Evolutionary conservation across 1,284 basidiomycete genomes (phyloP), one percentile per base, ranked within the genome.

Genomic region (Pascua sp.): DNA sequence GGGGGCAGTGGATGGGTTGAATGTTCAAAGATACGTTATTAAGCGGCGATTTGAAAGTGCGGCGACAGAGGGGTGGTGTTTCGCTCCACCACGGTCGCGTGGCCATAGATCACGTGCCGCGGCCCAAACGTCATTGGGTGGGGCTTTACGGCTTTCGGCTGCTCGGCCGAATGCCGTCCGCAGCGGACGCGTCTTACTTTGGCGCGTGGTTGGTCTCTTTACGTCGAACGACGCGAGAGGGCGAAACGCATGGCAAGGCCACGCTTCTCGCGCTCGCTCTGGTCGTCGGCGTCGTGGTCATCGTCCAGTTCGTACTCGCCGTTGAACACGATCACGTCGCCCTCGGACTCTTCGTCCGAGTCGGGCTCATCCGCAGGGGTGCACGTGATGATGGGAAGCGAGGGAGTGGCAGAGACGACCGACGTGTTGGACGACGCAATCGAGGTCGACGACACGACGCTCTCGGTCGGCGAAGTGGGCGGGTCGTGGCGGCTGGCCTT

Each of bases 371-470:
- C 64, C 11, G 73, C 73, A 13, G 72, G 73, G 12, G 73, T 76
- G 64, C 73, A 74, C 11, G 73, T 76, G 65, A 76, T 76, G 47
- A 70, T 73, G 3, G 73, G 73, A 18, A 74, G 64, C n/a, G 61
- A 65, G n/a, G n/a, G n/a, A n/a, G n/a, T n/a, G n/a, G n/a, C n/a
- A n/a, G n/a, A n/a, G n/a, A n/a, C n/a, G n/a, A n/a, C n/a, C n/a
- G 67, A 59, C 7, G 66, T 65, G 24, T 69, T 56, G 16, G 62
- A 65, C 12, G 68, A 62, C 9, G 68, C 64, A 16, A 62, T 64
- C 5, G 59, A 60, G 24, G 24, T 56, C 4, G 61, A 39, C 11
- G 61, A 69, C 42, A 62, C 52, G 46, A 64, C 55, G 24, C 59
- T 62, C 18, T 60, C 59, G 11, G 67, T 68, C 4, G 69, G 65